phyloP scores from a whole-genome alignment of 2,329 filamentous ascomycete species.

The Talaromyces sp. region DNA sequence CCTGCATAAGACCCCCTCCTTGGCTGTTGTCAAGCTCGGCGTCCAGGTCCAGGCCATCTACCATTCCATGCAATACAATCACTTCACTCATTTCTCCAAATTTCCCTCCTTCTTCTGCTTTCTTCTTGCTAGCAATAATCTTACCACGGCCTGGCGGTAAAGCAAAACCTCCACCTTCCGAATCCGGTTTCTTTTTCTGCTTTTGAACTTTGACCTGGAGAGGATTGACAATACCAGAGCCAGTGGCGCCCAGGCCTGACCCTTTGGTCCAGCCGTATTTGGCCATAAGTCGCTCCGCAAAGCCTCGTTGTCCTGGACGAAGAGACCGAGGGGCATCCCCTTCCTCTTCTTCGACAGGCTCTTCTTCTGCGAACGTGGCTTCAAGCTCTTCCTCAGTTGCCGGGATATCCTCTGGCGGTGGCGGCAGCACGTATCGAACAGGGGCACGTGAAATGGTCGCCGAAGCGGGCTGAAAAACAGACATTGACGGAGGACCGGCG shows the following conservation, averaged over 20 bases:
- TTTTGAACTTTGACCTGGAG: conserved; percentile 81
- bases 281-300: conserved; percentile 80
- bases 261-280: conserved; percentile 95
- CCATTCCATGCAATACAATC: conserved; percentile 75
- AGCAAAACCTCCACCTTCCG: conserved; percentile 71
- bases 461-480: conserved; percentile 34
- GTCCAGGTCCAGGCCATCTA: conserved; percentile 75
- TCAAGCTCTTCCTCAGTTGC: conserved; percentile 49
- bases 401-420: conserved; percentile 47
- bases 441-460: conserved; percentile 71
- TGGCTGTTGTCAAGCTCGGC: conserved; percentile 64
- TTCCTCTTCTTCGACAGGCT: conserved; percentile 30
- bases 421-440: conserved; percentile 61
- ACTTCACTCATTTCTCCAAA: conserved; percentile 75
- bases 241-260: conserved; percentile 74
- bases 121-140: conserved; percentile 70
- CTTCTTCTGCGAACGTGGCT: conserved; percentile 36
- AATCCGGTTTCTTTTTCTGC: conserved; percentile 69
- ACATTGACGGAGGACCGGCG: conserved; percentile 30
- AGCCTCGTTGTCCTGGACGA: conserved; percentile 73
- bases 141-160: conserved; percentile 65
- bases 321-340: conserved; percentile 49
- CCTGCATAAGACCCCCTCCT: conserved; percentile 67
- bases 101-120: conserved; percentile 44
- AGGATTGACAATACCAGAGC: conserved; percentile 77